phyloP scores from a whole-genome alignment of 2,329 filamentous ascomycete genomes.

The Aspergillus pseudoterreus region DNA sequence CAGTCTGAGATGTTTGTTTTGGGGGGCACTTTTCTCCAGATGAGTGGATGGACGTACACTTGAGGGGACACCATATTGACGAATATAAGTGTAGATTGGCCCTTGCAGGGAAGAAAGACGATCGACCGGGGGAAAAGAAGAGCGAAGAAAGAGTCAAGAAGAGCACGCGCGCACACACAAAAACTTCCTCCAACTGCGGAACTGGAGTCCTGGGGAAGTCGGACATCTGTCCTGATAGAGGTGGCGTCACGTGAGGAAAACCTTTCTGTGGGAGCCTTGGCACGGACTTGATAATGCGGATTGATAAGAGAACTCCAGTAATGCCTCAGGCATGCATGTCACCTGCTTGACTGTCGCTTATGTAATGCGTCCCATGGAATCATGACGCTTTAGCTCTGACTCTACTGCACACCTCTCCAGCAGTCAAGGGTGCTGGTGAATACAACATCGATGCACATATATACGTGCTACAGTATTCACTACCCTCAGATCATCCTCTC shows the following conservation, averaged over 20 bases:
- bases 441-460: not conserved
- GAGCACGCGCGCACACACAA: slow-evolving; percentile 15
- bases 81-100: slow-evolving; percentile 11
- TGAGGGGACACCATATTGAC: slow-evolving; percentile 64
- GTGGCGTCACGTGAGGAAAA: slow-evolving; percentile 15
- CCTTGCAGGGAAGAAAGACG: slow-evolving; percentile 10
- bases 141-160: slow-evolving; percentile 8
- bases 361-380: slow-evolving; percentile 12
- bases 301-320: not conserved
- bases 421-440: slow-evolving; percentile 8
- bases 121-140: slow-evolving; percentile 3
- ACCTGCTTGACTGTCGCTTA: slow-evolving; percentile 5
- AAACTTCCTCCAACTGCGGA: slow-evolving; percentile 11
- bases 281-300: slow-evolving; percentile 7
- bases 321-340: slow-evolving; percentile 9
- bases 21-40: not conserved
- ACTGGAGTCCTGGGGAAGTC: slow-evolving; percentile 15
- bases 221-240: slow-evolving; percentile 23
- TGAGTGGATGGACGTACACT: slow-evolving; percentile 51
- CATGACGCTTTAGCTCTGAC: slow-evolving; percentile 11
- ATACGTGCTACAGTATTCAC: no score
- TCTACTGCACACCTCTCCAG: slow-evolving; percentile 9
- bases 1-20: not conserved
- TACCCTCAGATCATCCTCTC: no score
- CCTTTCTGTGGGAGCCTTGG: not conserved